Conservation (phyloP, 2,329 filamentous ascomycete species). For the Botryotinia globosa region DNA sequence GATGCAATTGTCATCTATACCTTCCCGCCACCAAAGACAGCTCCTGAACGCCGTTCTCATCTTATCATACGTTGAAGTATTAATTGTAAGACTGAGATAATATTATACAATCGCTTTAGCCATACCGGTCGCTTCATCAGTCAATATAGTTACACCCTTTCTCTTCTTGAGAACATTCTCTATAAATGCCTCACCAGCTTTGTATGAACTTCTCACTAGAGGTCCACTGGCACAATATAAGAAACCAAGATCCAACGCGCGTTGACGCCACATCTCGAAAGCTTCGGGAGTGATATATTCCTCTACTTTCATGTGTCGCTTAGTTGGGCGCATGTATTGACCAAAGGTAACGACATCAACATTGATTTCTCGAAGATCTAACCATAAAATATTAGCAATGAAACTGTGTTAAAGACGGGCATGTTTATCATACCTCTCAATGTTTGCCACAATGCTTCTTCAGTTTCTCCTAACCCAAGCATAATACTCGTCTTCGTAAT, state of each 20-base stretch:
- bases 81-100: not conserved
- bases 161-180: slow-evolving; percentile 76
- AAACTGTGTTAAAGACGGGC: not conserved
- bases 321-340: slow-evolving; percentile 99
- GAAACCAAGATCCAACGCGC: slow-evolving; percentile 92
- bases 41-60: slow-evolving; percentile 5
- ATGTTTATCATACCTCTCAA: slow-evolving; percentile 55
- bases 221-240: slow-evolving; percentile 94
- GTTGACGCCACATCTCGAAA: slow-evolving; percentile 88
- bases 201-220: slow-evolving; percentile 91
- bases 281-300: slow-evolving; percentile 89
- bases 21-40: slow-evolving; percentile 4
- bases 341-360: slow-evolving; percentile 98
- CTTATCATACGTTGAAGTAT: slow-evolving; percentile 12
- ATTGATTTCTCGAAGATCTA: slow-evolving; percentile 72
- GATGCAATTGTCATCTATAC: not conserved
- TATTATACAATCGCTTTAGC: slow-evolving; percentile 32
- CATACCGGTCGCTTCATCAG: slow-evolving; percentile 33
- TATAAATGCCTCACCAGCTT: slow-evolving; percentile 97
- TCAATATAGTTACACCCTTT: slow-evolving; percentile 32
- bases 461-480: slow-evolving; percentile 90
- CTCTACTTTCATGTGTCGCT: slow-evolving; percentile 94
- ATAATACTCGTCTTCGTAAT: slow-evolving; percentile 99
- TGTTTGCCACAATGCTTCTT: slow-evolving; percentile 78
- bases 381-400: slow-evolving; percentile 22